Evolutionary conservation across 768 basidiomycete species (phyloP), one percentile per base, ranked within the genome.

Genomic region (Chiua virens): DNA sequence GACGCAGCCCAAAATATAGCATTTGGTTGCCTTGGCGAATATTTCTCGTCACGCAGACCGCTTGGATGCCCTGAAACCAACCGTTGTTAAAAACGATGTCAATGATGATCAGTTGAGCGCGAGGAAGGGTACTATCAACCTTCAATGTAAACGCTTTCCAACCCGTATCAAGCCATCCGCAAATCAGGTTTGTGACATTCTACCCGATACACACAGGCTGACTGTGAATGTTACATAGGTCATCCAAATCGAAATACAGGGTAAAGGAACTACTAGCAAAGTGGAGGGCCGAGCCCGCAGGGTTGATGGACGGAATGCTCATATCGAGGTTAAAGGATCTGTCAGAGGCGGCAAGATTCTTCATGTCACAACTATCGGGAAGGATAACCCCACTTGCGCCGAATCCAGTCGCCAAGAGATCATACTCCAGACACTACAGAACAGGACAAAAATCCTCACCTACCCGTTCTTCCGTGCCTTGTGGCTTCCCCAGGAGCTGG

Each of bases 331-430:
- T 30, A 45, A 60, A 5, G 62, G 49, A 10, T n/a, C 58, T 1
- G 20, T 72, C 18, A n/a, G 39, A 28, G 53, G 51, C 3, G 38
- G 49, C 15, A 56, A 44, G 22, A 52, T 68, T 42, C 15, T 59
- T 17, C 63, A 66, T 4, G 71, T 88, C 37, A 75, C 64, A 9
- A 78, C 83, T 4, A 67, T 78, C 38, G 86, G 84, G 3, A 77
- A 74, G 25, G 82, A 78, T 47, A 71, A 69, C 25, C 78, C 75
- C 0, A 89, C 86, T 2, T 69, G 56, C 17, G 85, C 87, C 4
- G 85, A 88, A 47, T 45, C 56, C 3, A 4, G 17, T 18, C 66
- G 70, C 5, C 53, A 58, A 15, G 42, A 18, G 7, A 30, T 68
- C 38, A 51, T 73, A 13, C 64, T 66, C 36, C 2, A 27, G 8